Conservation (phyloP, 306 rosid species). For the Erythrophleum fordii region DNA sequence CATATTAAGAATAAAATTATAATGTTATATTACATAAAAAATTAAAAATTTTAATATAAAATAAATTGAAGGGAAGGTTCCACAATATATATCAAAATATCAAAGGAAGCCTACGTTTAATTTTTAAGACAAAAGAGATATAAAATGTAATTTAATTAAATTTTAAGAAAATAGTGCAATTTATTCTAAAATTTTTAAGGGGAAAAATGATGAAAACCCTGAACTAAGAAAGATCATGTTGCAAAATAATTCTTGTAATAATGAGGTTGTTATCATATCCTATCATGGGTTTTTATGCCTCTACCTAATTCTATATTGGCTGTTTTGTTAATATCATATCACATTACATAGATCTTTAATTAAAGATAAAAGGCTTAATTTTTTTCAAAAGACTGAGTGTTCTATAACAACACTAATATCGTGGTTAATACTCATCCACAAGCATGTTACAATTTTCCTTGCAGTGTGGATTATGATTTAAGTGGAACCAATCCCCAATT, state of each 20-base stretch:
- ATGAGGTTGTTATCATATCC: conserved; percentile 5
- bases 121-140: neutral
- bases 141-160: neutral
- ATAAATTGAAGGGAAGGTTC: neutral
- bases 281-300: neutral
- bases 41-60: neutral
- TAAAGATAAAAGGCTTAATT: neutral
- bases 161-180: neutral
- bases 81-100: neutral
- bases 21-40: too few relatives aligned
- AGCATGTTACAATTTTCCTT: neutral
- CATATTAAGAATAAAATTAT: too few relatives aligned
- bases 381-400: neutral
- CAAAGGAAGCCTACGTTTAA: neutral
- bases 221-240: neutral
- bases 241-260: neutral
- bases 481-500: neutral
- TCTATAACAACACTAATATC: neutral
- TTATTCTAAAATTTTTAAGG: neutral
- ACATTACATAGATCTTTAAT: neutral
- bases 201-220: neutral
- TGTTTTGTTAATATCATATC: neutral
- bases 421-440: neutral
- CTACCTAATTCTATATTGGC: neutral
- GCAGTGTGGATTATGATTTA: neutral